These are phyloP conservation scores for Trifolium fragiferum DNA, from an alignment of 306 rosid species.

Conservation along the genomic window DNA sequence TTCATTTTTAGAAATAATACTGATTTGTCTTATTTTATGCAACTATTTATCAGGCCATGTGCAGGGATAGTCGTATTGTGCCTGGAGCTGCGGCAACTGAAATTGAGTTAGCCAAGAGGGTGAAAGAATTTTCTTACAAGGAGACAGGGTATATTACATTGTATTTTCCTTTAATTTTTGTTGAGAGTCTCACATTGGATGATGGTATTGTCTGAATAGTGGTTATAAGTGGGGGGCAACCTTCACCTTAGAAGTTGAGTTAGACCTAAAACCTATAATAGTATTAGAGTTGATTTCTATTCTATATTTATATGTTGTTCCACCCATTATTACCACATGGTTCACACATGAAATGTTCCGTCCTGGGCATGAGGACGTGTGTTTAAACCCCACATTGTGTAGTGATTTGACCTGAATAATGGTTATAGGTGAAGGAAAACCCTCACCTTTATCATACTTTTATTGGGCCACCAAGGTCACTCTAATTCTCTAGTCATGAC, in stretches of 20 bases:
- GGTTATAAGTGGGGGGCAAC: constrained; percentile 1
- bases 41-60: constrained; percentile 75
- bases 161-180: neutral
- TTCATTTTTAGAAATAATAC: neutral
- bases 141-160: constrained; percentile 81
- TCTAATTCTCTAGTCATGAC: neutral
- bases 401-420: neutral
- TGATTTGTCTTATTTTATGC: constrained; percentile 28
- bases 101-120: constrained; percentile 85
- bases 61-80: constrained; percentile 86
- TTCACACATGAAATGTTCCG: neutral
- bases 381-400: neutral
- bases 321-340: neutral
- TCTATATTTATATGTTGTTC: neutral
- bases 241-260: neutral
- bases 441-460: neutral
- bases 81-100: constrained; percentile 97
- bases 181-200: neutral
- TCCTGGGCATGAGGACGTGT: neutral
- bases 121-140: constrained; percentile 86
- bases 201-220: neutral
- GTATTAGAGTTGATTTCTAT: neutral
- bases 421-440: neutral
- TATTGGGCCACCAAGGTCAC: neutral
- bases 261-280: neutral